phyloP scores from a whole-genome alignment of 148 eudicot genomes.

The Cornus controversa region DNA sequence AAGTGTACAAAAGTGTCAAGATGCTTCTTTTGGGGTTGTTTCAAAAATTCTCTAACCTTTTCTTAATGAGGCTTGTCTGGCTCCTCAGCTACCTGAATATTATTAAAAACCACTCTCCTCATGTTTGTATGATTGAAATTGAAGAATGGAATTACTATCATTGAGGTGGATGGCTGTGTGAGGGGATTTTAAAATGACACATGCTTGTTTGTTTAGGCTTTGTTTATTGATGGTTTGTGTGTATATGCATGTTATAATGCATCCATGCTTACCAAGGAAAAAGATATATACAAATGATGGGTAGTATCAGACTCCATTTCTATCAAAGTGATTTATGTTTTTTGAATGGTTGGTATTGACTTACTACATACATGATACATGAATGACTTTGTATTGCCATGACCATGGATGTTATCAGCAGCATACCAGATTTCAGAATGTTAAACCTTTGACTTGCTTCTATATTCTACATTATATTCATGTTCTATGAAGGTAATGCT shows the following conservation, averaged over 20 bases:
- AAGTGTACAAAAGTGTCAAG: slow-evolving; percentile 17
- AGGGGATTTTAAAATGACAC: neutral
- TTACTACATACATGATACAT: neutral
- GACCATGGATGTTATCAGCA: neutral
- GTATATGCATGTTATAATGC: neutral
- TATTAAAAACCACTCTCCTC: slow-evolving; percentile 19
- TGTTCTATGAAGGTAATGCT: no score
- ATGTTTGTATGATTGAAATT: slow-evolving; percentile 32
- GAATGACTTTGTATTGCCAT: neutral
- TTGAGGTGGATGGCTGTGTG: slow-evolving; percentile 12
- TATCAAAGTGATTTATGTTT: neutral
- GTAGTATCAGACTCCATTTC: neutral
- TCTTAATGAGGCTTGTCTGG: slow-evolving; percentile 7
- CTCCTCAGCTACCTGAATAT: slow-evolving; percentile 11
- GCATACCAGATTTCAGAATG: neutral
- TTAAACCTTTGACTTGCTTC: neutral
- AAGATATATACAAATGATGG: neutral
- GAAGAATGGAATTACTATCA: slow-evolving; percentile 3
- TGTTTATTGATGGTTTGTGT: slow-evolving; percentile 1
- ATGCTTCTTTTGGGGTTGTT: slow-evolving; percentile 16
- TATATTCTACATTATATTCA: neutral
- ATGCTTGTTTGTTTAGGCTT: slow-evolving; percentile 3
- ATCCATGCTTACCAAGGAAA: slow-evolving; percentile 9
- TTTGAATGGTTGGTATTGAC: neutral
- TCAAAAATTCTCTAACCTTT: slow-evolving; percentile 1